Percentiles rank a stretch among this genome's conserved stretches.
Conservation (phyloP, 2,329 filamentous ascomycete species). For the Purpureocillium takamizusanense region DNA sequence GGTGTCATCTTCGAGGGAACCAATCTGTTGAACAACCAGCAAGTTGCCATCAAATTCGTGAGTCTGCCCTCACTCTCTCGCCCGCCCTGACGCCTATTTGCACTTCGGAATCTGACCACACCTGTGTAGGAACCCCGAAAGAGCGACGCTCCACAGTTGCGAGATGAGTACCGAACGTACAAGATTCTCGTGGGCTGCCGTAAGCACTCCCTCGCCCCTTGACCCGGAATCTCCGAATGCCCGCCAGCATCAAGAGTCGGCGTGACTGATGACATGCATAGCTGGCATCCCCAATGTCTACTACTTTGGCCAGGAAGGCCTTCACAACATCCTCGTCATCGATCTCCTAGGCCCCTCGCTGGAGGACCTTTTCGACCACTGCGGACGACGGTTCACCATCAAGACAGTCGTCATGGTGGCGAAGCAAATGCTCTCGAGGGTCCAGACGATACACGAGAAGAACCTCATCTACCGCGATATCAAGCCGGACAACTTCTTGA, state of each 20-base stretch:
- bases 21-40: constrained; percentile 97
- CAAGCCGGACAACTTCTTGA: constrained; percentile 98
- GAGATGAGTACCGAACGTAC: constrained; percentile 98
- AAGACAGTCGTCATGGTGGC: constrained; percentile 99
- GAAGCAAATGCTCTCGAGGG: constrained; percentile 95
- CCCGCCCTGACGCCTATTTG: too few species aligned
- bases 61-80: constrained; percentile 26
- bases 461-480: constrained; percentile 98
- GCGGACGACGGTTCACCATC: constrained; percentile 86
- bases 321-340: constrained; percentile 98
- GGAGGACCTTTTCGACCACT: constrained; percentile 96
- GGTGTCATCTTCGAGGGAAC: constrained; percentile 98
- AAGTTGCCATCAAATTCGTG: constrained; percentile 99
- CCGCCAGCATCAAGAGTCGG: not conserved
- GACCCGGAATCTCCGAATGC: constrained; percentile 18
- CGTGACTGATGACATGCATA: constrained; percentile 28
- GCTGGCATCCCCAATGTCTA: constrained; percentile 99
- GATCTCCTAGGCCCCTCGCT: constrained; percentile 90
- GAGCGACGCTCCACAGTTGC: constrained; percentile 93
- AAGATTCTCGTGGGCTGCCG: constrained; percentile 98
- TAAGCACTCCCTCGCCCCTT: constrained; percentile 41
- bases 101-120: not conserved
- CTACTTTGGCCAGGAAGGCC: constrained; percentile 96
- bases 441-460: constrained; percentile 94
- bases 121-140: constrained; percentile 78